These are phyloP conservation scores for Globisporangium ultimum DNA, from an alignment of 352 stramenopile species.

Conservation along the genomic window DNA sequence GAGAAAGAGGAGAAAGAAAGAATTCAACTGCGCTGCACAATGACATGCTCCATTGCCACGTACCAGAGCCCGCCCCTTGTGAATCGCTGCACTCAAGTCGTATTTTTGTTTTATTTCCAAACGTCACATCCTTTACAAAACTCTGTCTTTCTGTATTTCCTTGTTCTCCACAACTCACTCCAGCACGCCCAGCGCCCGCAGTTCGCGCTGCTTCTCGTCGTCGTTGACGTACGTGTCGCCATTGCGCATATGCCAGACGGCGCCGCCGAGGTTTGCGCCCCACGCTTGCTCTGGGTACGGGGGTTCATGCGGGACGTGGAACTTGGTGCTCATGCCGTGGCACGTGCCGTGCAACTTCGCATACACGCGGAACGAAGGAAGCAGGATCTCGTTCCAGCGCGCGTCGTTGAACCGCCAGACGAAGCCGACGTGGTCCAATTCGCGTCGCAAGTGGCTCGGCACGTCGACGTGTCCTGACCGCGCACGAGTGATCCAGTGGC, in stretches of 20 bases:
- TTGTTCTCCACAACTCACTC: not conserved
- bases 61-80: too few species aligned
- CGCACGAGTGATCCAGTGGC: conserved; percentile 70
- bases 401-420: conserved; percentile 74
- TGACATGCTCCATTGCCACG: too few species aligned
- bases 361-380: conserved; percentile 67
- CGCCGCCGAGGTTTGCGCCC: conserved; percentile 72
- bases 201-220: conserved; percentile 55
- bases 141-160: too few species aligned
- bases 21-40: too few species aligned
- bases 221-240: conserved; percentile 75
- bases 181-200: conserved; percentile 55
- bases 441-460: conserved; percentile 28
- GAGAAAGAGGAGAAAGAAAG: too few species aligned
- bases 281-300: conserved; percentile 59
- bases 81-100: too few species aligned
- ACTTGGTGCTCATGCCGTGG: conserved; percentile 69
- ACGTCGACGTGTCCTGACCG: conserved; percentile 45
- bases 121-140: too few species aligned
- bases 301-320: conserved; percentile 50
- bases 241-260: conserved; percentile 84
- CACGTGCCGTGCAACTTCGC: conserved; percentile 54
- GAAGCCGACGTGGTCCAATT: conserved; percentile 65
- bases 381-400: conserved; percentile 56
- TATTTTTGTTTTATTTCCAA: too few species aligned